Evolutionary conservation across 1,284 basidiomycete genomes (phyloP).

Genomic region (Cryptococcus deneoformans): DNA sequence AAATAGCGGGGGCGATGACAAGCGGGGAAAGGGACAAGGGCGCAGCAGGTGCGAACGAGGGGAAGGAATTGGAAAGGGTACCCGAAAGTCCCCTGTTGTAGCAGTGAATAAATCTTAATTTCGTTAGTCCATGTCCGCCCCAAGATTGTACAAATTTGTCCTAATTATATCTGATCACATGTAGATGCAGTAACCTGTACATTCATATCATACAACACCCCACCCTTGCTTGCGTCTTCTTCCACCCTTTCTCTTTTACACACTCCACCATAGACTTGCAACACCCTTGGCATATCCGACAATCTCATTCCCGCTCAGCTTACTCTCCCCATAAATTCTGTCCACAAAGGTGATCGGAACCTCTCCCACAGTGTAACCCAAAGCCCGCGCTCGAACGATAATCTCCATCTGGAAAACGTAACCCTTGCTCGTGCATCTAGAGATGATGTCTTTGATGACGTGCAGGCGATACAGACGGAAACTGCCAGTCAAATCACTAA

Average conservation of each 20-base stretch:
- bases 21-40: neutral
- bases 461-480: conserved; percentile 76
- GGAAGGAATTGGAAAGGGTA: neutral
- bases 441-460: conserved; percentile 77
- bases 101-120: neutral
- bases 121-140: neutral
- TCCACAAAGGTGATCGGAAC: conserved; percentile 93
- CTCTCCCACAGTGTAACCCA: conserved; percentile 82
- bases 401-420: conserved; percentile 99
- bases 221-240: neutral
- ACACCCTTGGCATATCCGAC: conserved; percentile 87
- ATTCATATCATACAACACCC: neutral
- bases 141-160: neutral
- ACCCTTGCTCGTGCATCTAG: conserved; percentile 75
- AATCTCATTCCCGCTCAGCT: conserved; percentile 82
- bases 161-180: neutral
- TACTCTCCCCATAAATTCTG: conserved; percentile 87
- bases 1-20: neutral
- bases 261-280: conserved; percentile 69
- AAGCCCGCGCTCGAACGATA: conserved; percentile 79
- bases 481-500: conserved; percentile 81
- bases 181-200: neutral
- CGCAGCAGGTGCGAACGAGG: neutral
- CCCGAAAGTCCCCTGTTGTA: neutral
- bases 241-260: conserved; percentile 34